These are phyloP conservation scores for Berberis vulgaris DNA, from an alignment of 164 flowering plant genomes.

Conservation along the genomic window DNA sequence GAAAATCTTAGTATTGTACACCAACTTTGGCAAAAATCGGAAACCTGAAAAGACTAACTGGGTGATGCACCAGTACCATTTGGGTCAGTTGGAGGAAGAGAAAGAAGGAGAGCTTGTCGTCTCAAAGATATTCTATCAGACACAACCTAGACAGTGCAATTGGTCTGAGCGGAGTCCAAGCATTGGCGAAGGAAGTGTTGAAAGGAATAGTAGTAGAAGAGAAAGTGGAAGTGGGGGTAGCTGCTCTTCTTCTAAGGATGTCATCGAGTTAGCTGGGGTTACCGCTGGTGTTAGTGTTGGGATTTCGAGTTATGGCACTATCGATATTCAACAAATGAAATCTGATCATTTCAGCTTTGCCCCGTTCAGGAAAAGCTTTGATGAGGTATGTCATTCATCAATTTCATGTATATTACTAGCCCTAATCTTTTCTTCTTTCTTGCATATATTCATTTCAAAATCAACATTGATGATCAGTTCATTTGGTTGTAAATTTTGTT, in stretches of 20 bases:
- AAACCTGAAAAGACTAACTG: constrained; percentile 98
- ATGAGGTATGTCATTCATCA: constrained; percentile 35
- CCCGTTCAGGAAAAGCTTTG: constrained; percentile 31
- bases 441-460: too few species aligned
- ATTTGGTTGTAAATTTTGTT: too few species aligned
- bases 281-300: constrained; percentile 25
- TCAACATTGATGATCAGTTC: too few species aligned
- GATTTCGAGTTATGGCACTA: constrained; percentile 33
- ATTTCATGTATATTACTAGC: background rate
- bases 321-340: constrained; percentile 74
- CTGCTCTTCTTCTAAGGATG: constrained; percentile 47
- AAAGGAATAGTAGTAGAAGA: constrained; percentile 26
- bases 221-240: constrained; percentile 54
- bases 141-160: constrained; percentile 92
- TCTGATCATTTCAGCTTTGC: constrained; percentile 57
- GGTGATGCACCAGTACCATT: constrained; percentile 99
- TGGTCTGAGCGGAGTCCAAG: constrained; percentile 41
- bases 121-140: constrained; percentile 93
- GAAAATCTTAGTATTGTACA: constrained; percentile 90
- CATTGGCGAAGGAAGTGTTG: constrained; percentile 31
- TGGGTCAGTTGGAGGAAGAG: constrained; percentile 93
- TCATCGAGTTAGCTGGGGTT: constrained; percentile 33
- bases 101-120: constrained; percentile 98
- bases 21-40: constrained; percentile 87
- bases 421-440: background rate